Percentiles rank a stretch among this genome's conserved stretches.
Evolutionary conservation across 2,329 filamentous ascomycete genomes (phyloP).

Genomic region (Rhynchosporium secalis): DNA sequence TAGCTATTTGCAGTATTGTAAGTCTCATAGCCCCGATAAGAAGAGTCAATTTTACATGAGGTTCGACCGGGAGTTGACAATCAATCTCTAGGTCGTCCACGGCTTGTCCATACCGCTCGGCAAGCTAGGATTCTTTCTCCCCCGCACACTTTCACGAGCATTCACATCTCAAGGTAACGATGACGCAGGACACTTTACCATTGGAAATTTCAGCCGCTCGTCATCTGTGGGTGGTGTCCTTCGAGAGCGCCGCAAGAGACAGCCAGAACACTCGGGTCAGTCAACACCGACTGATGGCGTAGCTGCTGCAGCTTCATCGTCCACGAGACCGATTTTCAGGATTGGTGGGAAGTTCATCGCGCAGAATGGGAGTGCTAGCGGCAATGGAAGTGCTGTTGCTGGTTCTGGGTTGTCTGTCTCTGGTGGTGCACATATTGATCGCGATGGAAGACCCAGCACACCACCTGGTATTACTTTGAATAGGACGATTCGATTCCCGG

Average conservation of each 20-base stretch:
- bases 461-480: constrained; percentile 23
- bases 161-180: constrained; percentile 33
- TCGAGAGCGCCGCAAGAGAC: constrained; percentile 27
- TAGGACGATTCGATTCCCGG: constrained; percentile 49
- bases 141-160: constrained; percentile 57
- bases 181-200: constrained; percentile 21
- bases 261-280: constrained; percentile 15
- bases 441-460: constrained; percentile 19
- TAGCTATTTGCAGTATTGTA: constrained; percentile 80
- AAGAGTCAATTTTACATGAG: neutral
- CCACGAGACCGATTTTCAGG: constrained; percentile 40
- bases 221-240: constrained; percentile 21
- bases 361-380: neutral
- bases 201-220: constrained; percentile 22
- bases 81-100: constrained; percentile 62
- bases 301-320: constrained; percentile 19
- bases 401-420: constrained; percentile 1
- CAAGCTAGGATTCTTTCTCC: constrained; percentile 61
- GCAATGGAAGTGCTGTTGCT: neutral
- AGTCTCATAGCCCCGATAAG: constrained; percentile 39
- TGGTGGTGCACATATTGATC: neutral
- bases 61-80: neutral
- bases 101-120: constrained; percentile 78
- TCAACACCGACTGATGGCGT: constrained; percentile 17
- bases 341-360: constrained; percentile 44